Base-by-base conservation (phyloP, 2,329 filamentous ascomycete genomes). In the Aspergillus sp. region DNA sequence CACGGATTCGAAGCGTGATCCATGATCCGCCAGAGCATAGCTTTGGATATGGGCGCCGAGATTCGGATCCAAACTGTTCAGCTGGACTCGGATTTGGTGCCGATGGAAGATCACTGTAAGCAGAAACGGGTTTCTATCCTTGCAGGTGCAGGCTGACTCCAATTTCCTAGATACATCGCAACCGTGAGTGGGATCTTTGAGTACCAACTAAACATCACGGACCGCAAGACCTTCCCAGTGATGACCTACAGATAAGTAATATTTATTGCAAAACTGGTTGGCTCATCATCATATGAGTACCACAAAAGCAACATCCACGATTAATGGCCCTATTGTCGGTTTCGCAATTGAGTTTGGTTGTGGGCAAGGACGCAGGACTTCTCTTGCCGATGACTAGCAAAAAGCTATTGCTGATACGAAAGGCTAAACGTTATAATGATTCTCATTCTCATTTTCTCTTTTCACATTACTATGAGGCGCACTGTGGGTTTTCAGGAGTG, bases 181-280 rank as follows among this genome's bases (percentile, higher is more conserved):
- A 79, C 78, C 6, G 70, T 79, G 47, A 72, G 78, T 59, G 79
- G 79, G 17, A 80, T 81, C 25, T 79, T 79, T 53, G 76, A 81
- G 63, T 79, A 75, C 61, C 71, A 76, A 41, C 61, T 81, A 58
- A 79, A 81, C 59, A 66, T 78, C 43, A 71, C 74, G 40, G 78
- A 80, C 60, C 77, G 79, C 51, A 80, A 79, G 67, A 78, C 73
- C 9, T 80, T 80, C 59, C 78, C 79, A 23, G 67, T 73, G 8
- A 71, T 79, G 45, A 71, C 71, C 41, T 78, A 74, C 59, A 71
- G 78, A 55, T 80, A 62, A 75, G 33, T 23, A 14, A 45, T 48
- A 45, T 46, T 44, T 21, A 19, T 23, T 31, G 21, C 23, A n/a
- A 21, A 15, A 44, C 4, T 12, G 21, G 12, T 12, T 21, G n/a